Base-by-base conservation (phyloP, 2,329 filamentous ascomycete genomes). In the Colletotrichum tropicicola region DNA sequence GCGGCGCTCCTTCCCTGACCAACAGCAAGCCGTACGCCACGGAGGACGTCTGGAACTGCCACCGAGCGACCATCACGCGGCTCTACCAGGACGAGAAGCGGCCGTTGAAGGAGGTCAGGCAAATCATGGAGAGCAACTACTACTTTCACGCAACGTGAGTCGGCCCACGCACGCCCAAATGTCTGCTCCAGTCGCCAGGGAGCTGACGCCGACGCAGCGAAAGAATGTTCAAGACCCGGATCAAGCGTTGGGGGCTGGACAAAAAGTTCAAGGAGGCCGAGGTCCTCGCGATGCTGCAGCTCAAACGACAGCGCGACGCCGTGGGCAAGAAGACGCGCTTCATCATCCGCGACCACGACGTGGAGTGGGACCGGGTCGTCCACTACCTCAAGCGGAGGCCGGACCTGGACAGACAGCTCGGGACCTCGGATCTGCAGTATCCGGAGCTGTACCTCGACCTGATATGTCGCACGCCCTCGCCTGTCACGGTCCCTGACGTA, bases 251-350 rank as follows among this genome's bases (percentile, higher is more conserved):
- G 59, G 45, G 54, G 1, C 15, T 63, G 6, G 59, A 59, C 53
- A 63, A 59, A 27, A 63, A 63, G 21, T 21, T 63, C 27, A 63
- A 63, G 27, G 45, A 63, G 23, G 53, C 28, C 2, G 59, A 59
- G 7, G 59, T 59, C 17, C 5, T 45, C 8, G 23, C 8, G 6
- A 59, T 63, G 8, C 30, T 63, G 3, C 37, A n/a, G 15, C 30
- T 47, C 15, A 63, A 47, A 47, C 23, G 15, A 6, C 6, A 63
- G 13, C 60, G 55, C 13, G 60, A 59, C 1, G 47, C 39, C 4
- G 21, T 7, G 1, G 55, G 55, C 9, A 63, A 63, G n/a, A 37
- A 30, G 15, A 45, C 54, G 0, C 17, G 8, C 10, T 53, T 63
- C 30, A 19, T n/a, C 13, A 19, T 63, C 25, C 60, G 60, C 1